Evolutionary conservation across 768 basidiomycete genomes (phyloP).

Genomic region (Baorangia bicolor): DNA sequence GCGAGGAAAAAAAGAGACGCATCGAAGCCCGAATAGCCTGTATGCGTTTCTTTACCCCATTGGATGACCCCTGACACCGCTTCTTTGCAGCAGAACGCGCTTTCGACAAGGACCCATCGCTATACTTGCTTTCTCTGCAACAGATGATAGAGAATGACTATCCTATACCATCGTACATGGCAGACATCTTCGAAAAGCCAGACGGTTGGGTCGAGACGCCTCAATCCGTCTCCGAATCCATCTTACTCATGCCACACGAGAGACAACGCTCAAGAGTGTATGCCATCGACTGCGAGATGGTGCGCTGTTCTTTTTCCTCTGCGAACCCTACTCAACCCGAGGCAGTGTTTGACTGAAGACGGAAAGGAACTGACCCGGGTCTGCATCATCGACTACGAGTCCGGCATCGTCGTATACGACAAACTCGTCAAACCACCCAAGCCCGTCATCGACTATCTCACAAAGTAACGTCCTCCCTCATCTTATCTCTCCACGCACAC

Average conservation of each 20-base stretch:
- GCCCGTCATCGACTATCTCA: slow-evolving; percentile 89
- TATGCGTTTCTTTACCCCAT: slow-evolving; percentile 10
- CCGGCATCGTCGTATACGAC: slow-evolving; percentile 78
- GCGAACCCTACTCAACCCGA: not conserved
- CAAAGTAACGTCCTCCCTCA: slow-evolving; percentile 50
- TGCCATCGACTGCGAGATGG: slow-evolving; percentile 98
- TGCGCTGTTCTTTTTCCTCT: slow-evolving; percentile 32
- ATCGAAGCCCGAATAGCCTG: slow-evolving; percentile 43
- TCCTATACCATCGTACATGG: slow-evolving; percentile 82
- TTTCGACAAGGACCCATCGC: slow-evolving; percentile 61
- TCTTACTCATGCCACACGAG: slow-evolving; percentile 32
- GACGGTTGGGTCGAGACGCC: slow-evolving; percentile 85
- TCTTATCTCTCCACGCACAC: not conserved
- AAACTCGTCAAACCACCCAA: slow-evolving; percentile 85
- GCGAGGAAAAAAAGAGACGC: slow-evolving; percentile 75
- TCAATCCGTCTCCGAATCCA: slow-evolving; percentile 34
- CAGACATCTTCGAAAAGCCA: slow-evolving; percentile 63
- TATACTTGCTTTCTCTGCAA: slow-evolving; percentile 72
- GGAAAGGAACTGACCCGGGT: slow-evolving; percentile 89
- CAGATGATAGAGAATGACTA: slow-evolving; percentile 97
- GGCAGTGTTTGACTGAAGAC: slow-evolving; percentile 82
- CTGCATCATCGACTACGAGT: slow-evolving; percentile 75
- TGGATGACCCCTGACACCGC: slow-evolving; percentile 4
- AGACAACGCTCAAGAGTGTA: slow-evolving; percentile 54
- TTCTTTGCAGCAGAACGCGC: slow-evolving; percentile 50